Evolutionary conservation across 1,284 basidiomycete genomes (phyloP), one percentile per base, ranked within the genome.

Genomic region (Psilocybe mexicana): DNA sequence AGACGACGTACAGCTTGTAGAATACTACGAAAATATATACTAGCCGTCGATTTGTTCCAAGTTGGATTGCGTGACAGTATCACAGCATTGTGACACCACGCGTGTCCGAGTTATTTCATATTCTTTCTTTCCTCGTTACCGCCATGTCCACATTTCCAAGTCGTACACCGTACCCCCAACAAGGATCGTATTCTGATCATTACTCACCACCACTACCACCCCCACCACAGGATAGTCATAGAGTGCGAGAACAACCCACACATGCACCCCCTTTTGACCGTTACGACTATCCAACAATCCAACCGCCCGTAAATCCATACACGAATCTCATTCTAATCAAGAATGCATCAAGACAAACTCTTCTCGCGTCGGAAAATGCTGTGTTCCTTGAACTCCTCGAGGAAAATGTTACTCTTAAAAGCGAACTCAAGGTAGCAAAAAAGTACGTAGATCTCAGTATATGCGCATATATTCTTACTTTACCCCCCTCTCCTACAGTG

Each of bases 1-100:
- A 8, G 58, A 67, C 26, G 59, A 61, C 30, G 36, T 53, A 23
- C 46, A 61, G 43, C 25, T 59, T 10, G 23, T 51, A 28, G 43
- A 14, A n/a, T 50, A 59, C 46, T 54, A n/a, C 12, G 45, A n/a
- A 10, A 6, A 28, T 30, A 5, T 28, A 25, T n/a, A 18, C 28
- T 33, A 8, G 54, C 44, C 43, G 23, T 33, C 7, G 40, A 49
- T 12, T 1, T 28, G 30, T 30, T 25, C 1, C 12, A 18, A 40
- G 8, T 33, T 40, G 11, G 38, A 40, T 4, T n/a, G 14, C 38
- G 6, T 36, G 35, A 36, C 7, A 12, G 12, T 36, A 12, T 36
- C 35, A 7, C 7, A 12, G 6, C 43, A n/a, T n/a, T 7, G 6
- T 6, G 18, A 43, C n/a, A 18, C 6, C 10, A 24, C 43, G 6